phyloP scores from a whole-genome alignment of 2,329 filamentous ascomycete species.

The Pseudocercospora vitis region DNA sequence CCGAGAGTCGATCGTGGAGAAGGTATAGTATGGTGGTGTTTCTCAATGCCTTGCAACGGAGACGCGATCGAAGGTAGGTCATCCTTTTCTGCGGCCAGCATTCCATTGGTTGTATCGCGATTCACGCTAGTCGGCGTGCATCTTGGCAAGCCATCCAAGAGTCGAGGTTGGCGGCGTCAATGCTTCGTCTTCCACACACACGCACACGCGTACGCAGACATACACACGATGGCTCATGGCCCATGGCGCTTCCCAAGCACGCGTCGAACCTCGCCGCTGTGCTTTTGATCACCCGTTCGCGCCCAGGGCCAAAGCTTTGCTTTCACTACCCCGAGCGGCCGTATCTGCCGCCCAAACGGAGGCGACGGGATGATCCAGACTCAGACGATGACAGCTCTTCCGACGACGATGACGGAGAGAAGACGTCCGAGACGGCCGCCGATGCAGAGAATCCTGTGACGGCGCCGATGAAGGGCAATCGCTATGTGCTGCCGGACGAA shows the following conservation, averaged over 20 bases:
- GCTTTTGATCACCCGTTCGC: constrained; percentile 72
- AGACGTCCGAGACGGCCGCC: neutral
- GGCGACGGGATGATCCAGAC: constrained; percentile 10
- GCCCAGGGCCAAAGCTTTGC: constrained; percentile 77
- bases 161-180: too few relatives aligned
- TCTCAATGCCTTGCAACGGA: neutral
- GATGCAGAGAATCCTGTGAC: constrained; percentile 8
- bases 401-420: constrained; percentile 21
- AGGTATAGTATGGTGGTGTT: neutral
- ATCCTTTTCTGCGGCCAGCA: neutral
- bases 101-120: neutral
- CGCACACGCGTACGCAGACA: too few relatives aligned
- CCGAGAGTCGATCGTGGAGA: neutral
- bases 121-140: neutral
- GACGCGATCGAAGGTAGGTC: neutral
- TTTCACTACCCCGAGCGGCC: constrained; percentile 70
- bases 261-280: constrained; percentile 59
- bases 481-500: constrained; percentile 15
- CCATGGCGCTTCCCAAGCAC: constrained; percentile 10
- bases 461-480: constrained; percentile 9
- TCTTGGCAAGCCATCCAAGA: too few relatives aligned
- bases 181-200: too few relatives aligned
- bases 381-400: constrained; percentile 14
- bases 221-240: too few relatives aligned
- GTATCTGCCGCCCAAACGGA: neutral